Percentiles rank a stretch among this genome's conserved stretches.
These are phyloP conservation scores for Albatrellus ellisii DNA, from an alignment of 768 basidiomycete genomes.

Conservation along the genomic window DNA sequence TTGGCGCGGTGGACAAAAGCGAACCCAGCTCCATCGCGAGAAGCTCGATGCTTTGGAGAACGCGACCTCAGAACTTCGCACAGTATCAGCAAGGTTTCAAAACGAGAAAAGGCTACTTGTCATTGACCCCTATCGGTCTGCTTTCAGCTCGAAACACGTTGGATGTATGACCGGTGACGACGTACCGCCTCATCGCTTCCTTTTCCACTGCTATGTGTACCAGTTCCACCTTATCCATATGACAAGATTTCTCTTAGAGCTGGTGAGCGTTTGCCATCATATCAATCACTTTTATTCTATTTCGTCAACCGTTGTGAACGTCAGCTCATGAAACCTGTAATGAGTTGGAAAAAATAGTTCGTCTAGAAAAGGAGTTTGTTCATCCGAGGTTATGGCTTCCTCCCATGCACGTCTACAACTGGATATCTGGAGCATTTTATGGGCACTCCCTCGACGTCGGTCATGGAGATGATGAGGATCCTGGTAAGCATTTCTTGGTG, in stretches of 20 bases:
- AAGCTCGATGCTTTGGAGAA: constrained; percentile 25
- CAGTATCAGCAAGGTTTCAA: constrained; percentile 32
- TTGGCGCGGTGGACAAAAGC: constrained; percentile 21
- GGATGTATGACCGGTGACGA: constrained; percentile 19
- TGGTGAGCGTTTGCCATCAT: constrained; percentile 21
- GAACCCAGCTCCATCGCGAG: constrained; percentile 20
- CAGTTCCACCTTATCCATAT: constrained; percentile 39
- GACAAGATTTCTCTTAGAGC: constrained; percentile 18
- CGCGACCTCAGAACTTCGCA: constrained; percentile 24
- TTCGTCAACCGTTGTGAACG: background rate
- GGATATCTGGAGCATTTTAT: constrained; percentile 33
- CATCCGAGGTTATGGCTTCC: constrained; percentile 46
- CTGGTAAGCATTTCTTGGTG: constrained; percentile 22
- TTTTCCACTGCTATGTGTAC: constrained; percentile 67
- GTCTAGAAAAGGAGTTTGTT: constrained; percentile 36
- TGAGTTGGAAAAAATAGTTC: constrained; percentile 49
- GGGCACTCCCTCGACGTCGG: constrained; percentile 30
- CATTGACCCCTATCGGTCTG: constrained; percentile 46
- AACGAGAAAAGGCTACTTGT: constrained; percentile 42
- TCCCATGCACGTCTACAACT: constrained; percentile 18
- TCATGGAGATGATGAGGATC: constrained; percentile 56
- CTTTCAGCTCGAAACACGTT: constrained; percentile 27
- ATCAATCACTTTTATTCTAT: too few species aligned
- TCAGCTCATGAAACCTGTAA: too few species aligned
- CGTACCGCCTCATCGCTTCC: constrained; percentile 47